Evolutionary conservation across 345 rosid species (phyloP).

Genomic region (Isatis tinctoria): DNA sequence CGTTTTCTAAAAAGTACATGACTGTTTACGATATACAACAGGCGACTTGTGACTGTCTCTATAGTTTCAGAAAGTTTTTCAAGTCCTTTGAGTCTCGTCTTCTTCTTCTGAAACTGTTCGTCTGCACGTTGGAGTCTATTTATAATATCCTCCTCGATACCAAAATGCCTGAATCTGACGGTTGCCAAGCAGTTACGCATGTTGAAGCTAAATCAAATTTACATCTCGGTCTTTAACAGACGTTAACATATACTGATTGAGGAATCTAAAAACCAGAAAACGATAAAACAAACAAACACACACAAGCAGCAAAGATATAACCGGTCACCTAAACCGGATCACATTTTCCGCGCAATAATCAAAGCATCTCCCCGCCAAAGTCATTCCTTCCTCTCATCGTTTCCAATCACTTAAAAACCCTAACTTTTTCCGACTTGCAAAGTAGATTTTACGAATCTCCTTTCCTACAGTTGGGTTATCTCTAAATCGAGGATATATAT

Average conservation of each 20-base stretch:
- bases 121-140: not conserved
- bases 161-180: not conserved
- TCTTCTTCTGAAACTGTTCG: not conserved
- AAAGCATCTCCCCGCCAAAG: conserved; percentile 11
- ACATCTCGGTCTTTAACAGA: too few relatives aligned
- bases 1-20: not conserved
- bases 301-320: not conserved
- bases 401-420: conserved; percentile 15
- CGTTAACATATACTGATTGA: too few relatives aligned
- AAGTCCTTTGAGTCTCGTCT: not conserved
- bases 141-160: not conserved
- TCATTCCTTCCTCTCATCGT: not conserved
- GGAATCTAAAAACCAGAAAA: not conserved
- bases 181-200: too few relatives aligned
- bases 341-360: not conserved
- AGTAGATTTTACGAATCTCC: too few relatives aligned
- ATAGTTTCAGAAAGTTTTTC: not conserved
- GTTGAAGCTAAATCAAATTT: too few relatives aligned
- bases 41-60: not conserved
- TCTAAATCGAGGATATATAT: not conserved
- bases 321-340: conserved; percentile 19
- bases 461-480: too few relatives aligned
- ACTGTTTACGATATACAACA: not conserved
- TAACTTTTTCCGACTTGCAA: not conserved
- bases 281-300: not conserved